Evolutionary conservation across 495 filamentous ascomycete genomes (phyloP).

Genomic region (Daldinia grandis): DNA sequence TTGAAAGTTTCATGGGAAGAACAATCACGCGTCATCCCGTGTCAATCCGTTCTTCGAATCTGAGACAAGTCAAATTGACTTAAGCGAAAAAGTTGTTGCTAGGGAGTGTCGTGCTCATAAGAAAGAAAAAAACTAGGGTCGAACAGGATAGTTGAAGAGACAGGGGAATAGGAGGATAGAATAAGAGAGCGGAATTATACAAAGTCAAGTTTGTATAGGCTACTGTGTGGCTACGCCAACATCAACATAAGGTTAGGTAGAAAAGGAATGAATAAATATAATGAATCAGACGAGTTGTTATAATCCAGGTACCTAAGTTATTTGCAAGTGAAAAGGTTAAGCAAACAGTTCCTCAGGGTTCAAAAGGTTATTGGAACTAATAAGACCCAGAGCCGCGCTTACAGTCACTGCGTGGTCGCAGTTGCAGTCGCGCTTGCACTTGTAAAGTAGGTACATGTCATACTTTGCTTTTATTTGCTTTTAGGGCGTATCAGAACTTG

Average conservation of each 20-base stretch:
- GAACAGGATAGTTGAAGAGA: not conserved
- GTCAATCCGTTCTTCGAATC: slow-evolving; percentile 2
- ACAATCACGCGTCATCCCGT: slow-evolving; percentile 28
- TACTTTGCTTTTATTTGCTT: not conserved
- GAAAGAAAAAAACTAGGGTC: not conserved
- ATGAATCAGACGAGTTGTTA: not conserved
- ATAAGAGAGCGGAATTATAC: not conserved
- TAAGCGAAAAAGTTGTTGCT: not conserved
- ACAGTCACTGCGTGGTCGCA: too few relatives aligned
- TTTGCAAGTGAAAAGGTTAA: not conserved
- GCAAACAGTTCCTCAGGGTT: not conserved
- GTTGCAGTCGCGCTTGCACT: not conserved
- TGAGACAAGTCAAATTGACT: not conserved
- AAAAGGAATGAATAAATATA: not conserved
- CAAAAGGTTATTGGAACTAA: not conserved
- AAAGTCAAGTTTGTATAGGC: not conserved
- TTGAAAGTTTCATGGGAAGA: slow-evolving; percentile 25
- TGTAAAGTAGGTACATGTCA: too few relatives aligned
- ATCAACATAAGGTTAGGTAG: not conserved
- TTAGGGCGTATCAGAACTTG: slow-evolving; percentile 1
- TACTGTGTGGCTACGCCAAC: not conserved
- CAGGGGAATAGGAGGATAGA: not conserved
- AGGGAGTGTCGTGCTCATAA: not conserved
- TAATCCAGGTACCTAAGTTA: not conserved
- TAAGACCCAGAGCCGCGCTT: not conserved